These are phyloP conservation scores for Oxyria digyna DNA, from an alignment of 148 eudicot genomes.

Conservation along the genomic window DNA sequence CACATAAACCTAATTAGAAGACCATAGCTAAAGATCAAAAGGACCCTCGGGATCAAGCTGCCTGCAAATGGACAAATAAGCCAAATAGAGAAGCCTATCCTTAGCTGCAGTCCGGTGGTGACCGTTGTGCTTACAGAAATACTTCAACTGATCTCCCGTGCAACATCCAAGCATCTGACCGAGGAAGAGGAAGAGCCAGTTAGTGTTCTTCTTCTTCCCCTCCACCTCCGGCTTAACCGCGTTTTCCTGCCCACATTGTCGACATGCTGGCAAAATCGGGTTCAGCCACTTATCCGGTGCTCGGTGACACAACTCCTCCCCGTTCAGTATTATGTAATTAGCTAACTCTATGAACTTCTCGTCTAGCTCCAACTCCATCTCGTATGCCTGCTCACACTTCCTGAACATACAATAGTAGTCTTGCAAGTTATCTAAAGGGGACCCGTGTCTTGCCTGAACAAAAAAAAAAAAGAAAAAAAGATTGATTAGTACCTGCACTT, in stretches of 20 bases:
- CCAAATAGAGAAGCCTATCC: slow-evolving; percentile 37
- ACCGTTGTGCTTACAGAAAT: slow-evolving; percentile 52
- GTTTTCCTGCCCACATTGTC: slow-evolving; percentile 26
- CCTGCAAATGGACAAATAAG: slow-evolving; percentile 32
- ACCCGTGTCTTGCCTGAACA: no score
- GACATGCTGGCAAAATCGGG: slow-evolving; percentile 29
- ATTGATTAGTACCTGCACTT: slow-evolving; percentile 3
- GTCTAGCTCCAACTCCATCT: slow-evolving; percentile 27
- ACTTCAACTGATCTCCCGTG: slow-evolving; percentile 47
- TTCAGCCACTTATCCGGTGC: slow-evolving; percentile 30
- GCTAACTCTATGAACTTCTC: slow-evolving; percentile 27
- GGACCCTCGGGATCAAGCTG: slow-evolving; percentile 25
- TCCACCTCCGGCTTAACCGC: slow-evolving; percentile 39
- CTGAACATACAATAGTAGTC: slow-evolving; percentile 13
- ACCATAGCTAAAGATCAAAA: background rate
- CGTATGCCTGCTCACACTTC: slow-evolving; percentile 29
- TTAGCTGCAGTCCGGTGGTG: slow-evolving; percentile 68
- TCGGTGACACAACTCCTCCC: slow-evolving; percentile 18
- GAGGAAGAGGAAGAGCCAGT: slow-evolving; percentile 63
- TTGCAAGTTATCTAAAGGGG: no score
- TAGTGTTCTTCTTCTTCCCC: slow-evolving; percentile 28
- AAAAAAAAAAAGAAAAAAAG: no score
- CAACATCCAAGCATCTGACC: slow-evolving; percentile 57
- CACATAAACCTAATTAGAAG: no score
- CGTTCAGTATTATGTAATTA: slow-evolving; percentile 2